Base-by-base conservation (phyloP, 106 monocot genomes). In the Ottelia alismoides region DNA sequence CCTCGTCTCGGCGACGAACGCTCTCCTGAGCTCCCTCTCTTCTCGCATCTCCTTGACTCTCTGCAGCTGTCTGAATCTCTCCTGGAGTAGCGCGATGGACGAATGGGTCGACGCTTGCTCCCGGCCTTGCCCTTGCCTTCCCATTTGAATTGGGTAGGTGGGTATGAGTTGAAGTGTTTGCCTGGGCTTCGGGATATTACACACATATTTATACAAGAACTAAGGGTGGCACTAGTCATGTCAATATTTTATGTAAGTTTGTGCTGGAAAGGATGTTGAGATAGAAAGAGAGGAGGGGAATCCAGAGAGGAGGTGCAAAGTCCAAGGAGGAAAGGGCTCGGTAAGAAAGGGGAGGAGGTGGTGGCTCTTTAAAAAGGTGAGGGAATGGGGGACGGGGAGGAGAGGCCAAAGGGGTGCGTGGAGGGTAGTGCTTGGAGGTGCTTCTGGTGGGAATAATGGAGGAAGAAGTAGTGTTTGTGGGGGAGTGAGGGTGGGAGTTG, bases 41-140 rank as follows among this genome's bases (percentile, higher is more conserved):
- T 66, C 29, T 46, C 65, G 44, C 54, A 55, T 65, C 47, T 55
- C 56, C 56, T 56, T 56, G 20, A 66, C 65, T 60, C 69, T 65
- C 62, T 82, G 66, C 53, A 76, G 63, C 73, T 62, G 53, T 24
- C 62, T 74, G 49, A 71, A 77, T 49, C 72, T 73, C 76, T 77
- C 73, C 52, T 70, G 81, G 61, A 81, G 53, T 19, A 81, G 53
- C 4, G 68, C 72, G 43, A 76, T 72, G 56, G 72, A 68, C 25
- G 73, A 75, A 30, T 32, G 55, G 30, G 7, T 29, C 20, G 21
- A 29, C 10, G 55, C 9, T 20, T 18, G 55, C 16, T 56, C 55
- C 22, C 30, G 20, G 0, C 55, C 31, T 56, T 56, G 55, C 6
- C 31, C 55, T 21, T 56, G 19, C 55, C 31, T 56, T 56, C 30